Evolutionary conservation across 2,329 filamentous ascomycete species (phyloP), one percentile per base, ranked within the genome.

Genomic region (Aspergillus sp.): DNA sequence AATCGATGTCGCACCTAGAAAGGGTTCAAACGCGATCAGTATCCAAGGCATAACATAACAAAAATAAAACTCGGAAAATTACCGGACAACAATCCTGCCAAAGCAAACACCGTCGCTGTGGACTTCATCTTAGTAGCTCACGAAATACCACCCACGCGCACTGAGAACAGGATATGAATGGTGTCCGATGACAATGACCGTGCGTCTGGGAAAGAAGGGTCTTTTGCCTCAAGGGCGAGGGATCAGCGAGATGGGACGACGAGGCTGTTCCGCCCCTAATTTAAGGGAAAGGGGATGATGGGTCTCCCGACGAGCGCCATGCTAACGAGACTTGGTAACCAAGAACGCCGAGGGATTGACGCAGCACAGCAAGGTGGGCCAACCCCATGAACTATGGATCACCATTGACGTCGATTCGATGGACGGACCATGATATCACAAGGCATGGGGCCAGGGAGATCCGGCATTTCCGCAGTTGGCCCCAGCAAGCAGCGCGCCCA

Each of bases 71-170:
- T 24, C 34, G 13, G 55, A 15, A 27, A 44, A 37, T 30, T 61
- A 65, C 63, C 58, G 33, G 63, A 61, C 44, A 65, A 51, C 50
- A 60, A 40, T 17, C 58, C 60, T 15, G 60, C 60, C 55, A 65
- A 42, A 44, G 61, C 58, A 50, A 63, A 37, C 11, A 55, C 54
- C 30, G 54, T 47, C 33, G 58, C 37, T 44, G 48, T 48, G 12
- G 39, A 39, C 55, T 61, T 61, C 63, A 65, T 65, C 4, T 46
- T 55, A 37, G 48, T 33, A 11, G 47, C 50, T 48, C 12, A 24
- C 11, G 40, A 37, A 59, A 48, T 34, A 39, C 54, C 60, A 19
- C 60, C 27, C 49, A 34, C 13, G 12, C 15, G 12, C 30, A 39
- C 41, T 33, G 45, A 27, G 27, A 37, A 37, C 13, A 1, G 4